phyloP scores from a whole-genome alignment of 352 stramenopile species.

The Phytophthora megakarya region DNA sequence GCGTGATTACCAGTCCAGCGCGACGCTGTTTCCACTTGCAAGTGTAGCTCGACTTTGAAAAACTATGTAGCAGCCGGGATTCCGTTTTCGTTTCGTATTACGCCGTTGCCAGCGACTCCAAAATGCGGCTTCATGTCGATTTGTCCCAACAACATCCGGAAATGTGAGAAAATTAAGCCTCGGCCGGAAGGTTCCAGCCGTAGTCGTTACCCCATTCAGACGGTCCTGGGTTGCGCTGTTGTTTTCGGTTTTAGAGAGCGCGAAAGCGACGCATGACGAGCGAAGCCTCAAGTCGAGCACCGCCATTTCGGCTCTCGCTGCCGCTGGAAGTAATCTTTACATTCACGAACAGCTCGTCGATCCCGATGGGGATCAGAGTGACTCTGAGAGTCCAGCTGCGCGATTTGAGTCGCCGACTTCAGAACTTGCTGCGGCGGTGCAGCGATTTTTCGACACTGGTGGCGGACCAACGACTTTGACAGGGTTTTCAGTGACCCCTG shows the following conservation, averaged over 20 bases:
- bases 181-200: constrained; percentile 26
- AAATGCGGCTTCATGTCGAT: constrained; percentile 16
- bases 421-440: background rate
- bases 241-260: constrained; percentile 17
- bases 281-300: background rate
- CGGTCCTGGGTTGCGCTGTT: constrained; percentile 8
- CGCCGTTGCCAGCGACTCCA: background rate
- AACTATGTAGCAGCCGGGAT: background rate
- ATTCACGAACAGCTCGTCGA: background rate
- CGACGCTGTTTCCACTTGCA: too few species aligned
- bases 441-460: constrained; percentile 19
- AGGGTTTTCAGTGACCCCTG: constrained; percentile 17
- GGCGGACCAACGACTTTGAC: constrained; percentile 13
- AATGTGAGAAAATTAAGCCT: constrained; percentile 26
- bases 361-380: constrained; percentile 15
- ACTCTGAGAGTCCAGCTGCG: constrained; percentile 28
- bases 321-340: background rate
- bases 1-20: constrained; percentile 1
- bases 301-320: background rate
- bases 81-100: constrained; percentile 14
- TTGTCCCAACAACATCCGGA: constrained; percentile 24
- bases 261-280: background rate
- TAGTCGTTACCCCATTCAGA: constrained; percentile 25
- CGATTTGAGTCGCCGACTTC: constrained; percentile 21
- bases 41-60: background rate